Base-by-base conservation (phyloP, 768 basidiomycete species). In the Daedaleopsis nitida region DNA sequence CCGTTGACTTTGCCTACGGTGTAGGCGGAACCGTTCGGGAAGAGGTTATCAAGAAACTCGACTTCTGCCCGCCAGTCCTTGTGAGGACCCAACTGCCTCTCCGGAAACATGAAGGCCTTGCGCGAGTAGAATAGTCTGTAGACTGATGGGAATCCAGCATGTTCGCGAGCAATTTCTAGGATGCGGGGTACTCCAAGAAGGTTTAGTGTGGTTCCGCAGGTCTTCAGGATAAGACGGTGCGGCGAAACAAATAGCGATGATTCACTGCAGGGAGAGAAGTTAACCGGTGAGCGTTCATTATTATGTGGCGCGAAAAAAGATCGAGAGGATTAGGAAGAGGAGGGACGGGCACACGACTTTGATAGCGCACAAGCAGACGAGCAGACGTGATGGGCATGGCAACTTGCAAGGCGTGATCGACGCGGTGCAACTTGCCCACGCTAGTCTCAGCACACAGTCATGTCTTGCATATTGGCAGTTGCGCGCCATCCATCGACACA, bases 61-160 rank as follows among this genome's bases (percentile, higher is more conserved):
- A 98, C 91, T 77, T 99, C 97, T 58, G 91, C 84, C 60, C 86
- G 86, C 97, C 97, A 99, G 69, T 94, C 92, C 58, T 86, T 81
- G 76, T 99, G 97, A 16, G 95, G 96, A 4, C 94, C 96, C 21
- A 79, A 78, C 72, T 99, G 97, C 23, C 92, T 86, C 74, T 99
- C 97, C 9, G 97, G 97, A 75, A 98, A 99, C 91, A 98, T 98
- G 84, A 98, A 99, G 8, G 91, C 90, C 77, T 98, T 99, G 67
- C 96, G 88, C 44, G 95, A 97, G 78, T 98, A 99, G 81, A 98
- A 99, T 75, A 92, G 94, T 63, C 94, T 86, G 74, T 94, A 85
- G 35, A 98, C 92, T 37, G 83, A 80, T 24, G 78, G 78, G 62
- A 94, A 76, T 52, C 83, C 80, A 12, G 88, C 90, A 42, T 89